Base-by-base conservation (phyloP, 2,329 filamentous ascomycete genomes). In the Fusarium sp. region DNA sequence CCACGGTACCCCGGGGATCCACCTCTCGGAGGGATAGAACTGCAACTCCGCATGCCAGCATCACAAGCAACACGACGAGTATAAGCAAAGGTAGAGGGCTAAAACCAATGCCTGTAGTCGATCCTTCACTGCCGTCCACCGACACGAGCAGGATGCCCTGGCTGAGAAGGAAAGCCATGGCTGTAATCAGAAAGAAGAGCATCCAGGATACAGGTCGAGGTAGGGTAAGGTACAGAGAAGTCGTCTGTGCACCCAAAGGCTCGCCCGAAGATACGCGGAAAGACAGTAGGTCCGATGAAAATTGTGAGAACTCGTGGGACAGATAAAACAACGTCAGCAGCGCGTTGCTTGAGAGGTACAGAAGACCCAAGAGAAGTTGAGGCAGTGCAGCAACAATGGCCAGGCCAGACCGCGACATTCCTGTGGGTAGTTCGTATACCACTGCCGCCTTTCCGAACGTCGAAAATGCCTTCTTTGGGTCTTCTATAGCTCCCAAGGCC, bases 141-240 rank as follows among this genome's bases (percentile, higher is more conserved):
- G 72, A 65, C n/a, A 72, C 74, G 18, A 79, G 71, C 38, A 83
- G 79, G 11, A 85, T 74, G 58, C 81, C 78, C 65, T 84, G 81
- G 69, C 80, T 82, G n/a, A 85, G 76, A 5, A 82, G 75, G 71
- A 86, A 83, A 18, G 80, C 79, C 65, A 83, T 78, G 6, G 73
- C 81, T 1, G 79, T 72, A 61, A 86, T 84, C 40, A 83, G 73
- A 9, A 76, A 72, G 53, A 84, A 75, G 4, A 87, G 78, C 4
- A 80, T 57, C 81, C 81, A 82, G 16, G 82, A 84, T 12, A 80
- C 75, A 4, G 80, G 79, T 4, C 81, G 79, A 2, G 85, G 85
- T 1, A 87, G 77, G 1, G 85, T 86, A 15, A 87, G 78, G 72
- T 81, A 84, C 0, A 86, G 77, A 9, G 82, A 83, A 2, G 81